Evolutionary conservation across 192 early-diverging fungal species (phyloP), one percentile per base, ranked within the genome.

Genomic region (Radiomyces spectabilis): DNA sequence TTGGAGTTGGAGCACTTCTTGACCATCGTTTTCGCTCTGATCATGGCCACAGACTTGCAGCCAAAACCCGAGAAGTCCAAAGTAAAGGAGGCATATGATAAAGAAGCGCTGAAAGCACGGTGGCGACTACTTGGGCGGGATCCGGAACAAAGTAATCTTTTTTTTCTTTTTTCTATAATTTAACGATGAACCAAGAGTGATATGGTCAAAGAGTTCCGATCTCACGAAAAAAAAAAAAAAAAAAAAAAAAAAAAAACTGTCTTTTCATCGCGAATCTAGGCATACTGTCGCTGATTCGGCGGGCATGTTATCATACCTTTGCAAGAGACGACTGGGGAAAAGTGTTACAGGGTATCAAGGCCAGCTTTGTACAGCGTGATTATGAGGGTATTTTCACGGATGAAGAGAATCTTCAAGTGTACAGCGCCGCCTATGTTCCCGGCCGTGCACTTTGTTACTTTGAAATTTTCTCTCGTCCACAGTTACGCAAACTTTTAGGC

Each of bases 381-480:
- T 97, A 86, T 66, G 71, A 79, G 42, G 79, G 76, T 1, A 90
- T 97, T 24, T 97, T 97, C 62, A 81, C 78, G 9, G 75, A 86
- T 37, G 75, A 83, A 5, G 55, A 45, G 21, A 85, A 89, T 38
- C 62, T 94, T 6, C 77, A 85, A 5, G 83, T 89, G 0, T 97
- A 97, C 55, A 81, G 85, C n/a, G 86, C 92, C 5, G 81, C 85
- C 32, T 97, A 97, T 69, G 81, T 86, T 24, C 86, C 92, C 1
- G 81, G 84, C 5, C 82, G 94, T 16, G 82, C 93, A 2, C 59
- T 97, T 16, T 92, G 89, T 59, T 97, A 94, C 65, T 85, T 78
- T 41, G 74, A 85, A 44, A 58, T 94, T 30, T 89, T 93, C 55
- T 45, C 60, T 39, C 55, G 74, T 47, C 55, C 69, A 0, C 57